Conservation (phyloP, 805 yeast genomes). For the Ogataea zsoltii region DNA sequence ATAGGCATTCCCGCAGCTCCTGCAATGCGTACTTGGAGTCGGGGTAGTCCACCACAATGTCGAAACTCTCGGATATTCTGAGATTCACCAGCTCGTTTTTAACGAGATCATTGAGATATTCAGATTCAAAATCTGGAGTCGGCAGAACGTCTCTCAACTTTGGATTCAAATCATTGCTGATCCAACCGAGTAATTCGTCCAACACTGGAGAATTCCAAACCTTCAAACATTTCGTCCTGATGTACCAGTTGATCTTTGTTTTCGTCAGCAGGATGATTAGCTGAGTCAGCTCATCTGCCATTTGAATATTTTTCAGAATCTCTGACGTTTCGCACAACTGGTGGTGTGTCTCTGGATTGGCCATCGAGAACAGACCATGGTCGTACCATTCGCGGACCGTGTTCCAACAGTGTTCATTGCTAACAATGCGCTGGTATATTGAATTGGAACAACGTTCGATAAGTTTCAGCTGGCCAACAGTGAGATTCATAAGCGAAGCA, state of each 20-base stretch:
- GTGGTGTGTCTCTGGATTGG: conserved; percentile 9
- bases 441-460: conserved; percentile 25
- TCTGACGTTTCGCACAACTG: conserved; percentile 20
- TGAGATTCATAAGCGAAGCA: conserved; percentile 11
- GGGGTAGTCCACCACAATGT: conserved; percentile 57
- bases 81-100: conserved; percentile 36
- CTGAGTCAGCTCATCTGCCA: conserved; percentile 27
- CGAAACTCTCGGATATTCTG: conserved; percentile 59
- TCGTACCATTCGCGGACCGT: conserved; percentile 18
- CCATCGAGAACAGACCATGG: conserved; percentile 14
- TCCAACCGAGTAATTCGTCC: conserved; percentile 37
- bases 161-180: conserved; percentile 41
- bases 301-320: conserved; percentile 19
- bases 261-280: conserved; percentile 41
- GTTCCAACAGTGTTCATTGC: conserved; percentile 9
- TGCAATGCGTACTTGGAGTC: conserved; percentile 49
- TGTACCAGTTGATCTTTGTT: conserved; percentile 35
- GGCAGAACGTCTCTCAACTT: conserved; percentile 23
- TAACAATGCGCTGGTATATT: conserved; percentile 20
- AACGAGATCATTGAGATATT: conserved; percentile 21
- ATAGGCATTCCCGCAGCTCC: conserved; percentile 58
- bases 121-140: conserved; percentile 12
- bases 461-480: conserved; percentile 16
- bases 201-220: conserved; percentile 44
- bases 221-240: conserved; percentile 32